These are phyloP conservation scores for Proteromonas lacertae DNA, from an alignment of 352 stramenopile genomes.

Conservation along the genomic window DNA sequence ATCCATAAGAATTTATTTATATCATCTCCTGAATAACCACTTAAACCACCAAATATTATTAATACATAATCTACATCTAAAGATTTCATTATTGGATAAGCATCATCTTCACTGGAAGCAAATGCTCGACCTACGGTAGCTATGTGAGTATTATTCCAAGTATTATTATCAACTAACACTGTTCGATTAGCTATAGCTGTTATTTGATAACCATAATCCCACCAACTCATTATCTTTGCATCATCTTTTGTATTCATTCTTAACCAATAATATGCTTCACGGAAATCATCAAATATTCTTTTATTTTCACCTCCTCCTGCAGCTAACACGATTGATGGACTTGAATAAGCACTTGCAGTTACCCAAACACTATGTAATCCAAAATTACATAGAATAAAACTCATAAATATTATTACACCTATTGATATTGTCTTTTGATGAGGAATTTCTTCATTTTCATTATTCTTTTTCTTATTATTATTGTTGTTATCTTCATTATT, in stretches of 20 bases:
- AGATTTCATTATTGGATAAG: constrained; percentile 41
- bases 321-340: constrained; percentile 54
- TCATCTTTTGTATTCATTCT: constrained; percentile 44
- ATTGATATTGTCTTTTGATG: too few relatives aligned
- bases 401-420: too few relatives aligned
- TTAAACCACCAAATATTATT: constrained; percentile 47
- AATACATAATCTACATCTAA: constrained; percentile 64
- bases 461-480: too few relatives aligned
- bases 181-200: constrained; percentile 40
- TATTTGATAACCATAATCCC: too few relatives aligned
- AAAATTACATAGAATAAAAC: constrained; percentile 38
- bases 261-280: constrained; percentile 51
- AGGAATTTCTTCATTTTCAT: too few relatives aligned
- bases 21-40: constrained; percentile 39
- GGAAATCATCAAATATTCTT: constrained; percentile 76
- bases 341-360: constrained; percentile 49
- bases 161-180: constrained; percentile 66
- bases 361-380: constrained; percentile 42
- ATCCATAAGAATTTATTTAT: too few relatives aligned
- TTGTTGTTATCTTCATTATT: too few relatives aligned
- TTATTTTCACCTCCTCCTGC: constrained; percentile 23
- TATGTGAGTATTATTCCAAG: too few relatives aligned
- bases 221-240: constrained; percentile 37
- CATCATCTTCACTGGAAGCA: constrained; percentile 34
- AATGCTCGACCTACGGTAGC: constrained; percentile 48